Percentiles rank a stretch among this genome's conserved stretches.
phyloP scores from a whole-genome alignment of 805 yeast genomes.

The Ogataea trehalophila region DNA sequence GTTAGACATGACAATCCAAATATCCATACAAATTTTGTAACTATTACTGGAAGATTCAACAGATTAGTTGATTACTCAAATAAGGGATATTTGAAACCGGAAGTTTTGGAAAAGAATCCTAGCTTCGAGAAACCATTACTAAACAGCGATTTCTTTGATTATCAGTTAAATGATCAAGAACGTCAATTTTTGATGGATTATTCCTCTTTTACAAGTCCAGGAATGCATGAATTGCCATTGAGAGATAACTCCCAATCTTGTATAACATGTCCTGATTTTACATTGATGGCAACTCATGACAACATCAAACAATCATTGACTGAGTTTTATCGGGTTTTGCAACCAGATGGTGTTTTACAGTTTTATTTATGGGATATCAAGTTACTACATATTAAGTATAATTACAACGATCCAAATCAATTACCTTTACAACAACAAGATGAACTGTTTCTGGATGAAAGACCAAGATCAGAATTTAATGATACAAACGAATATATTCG shows the following conservation, averaged over 20 bases:
- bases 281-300: conserved; percentile 12
- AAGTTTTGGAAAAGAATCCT: conserved; percentile 15
- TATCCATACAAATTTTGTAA: conserved; percentile 25
- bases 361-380: conserved; percentile 27
- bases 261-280: conserved; percentile 25
- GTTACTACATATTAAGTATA: conserved; percentile 1
- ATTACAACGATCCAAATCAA: neutral
- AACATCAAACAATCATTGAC: conserved; percentile 17
- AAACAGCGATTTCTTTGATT: conserved; percentile 15
- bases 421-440: neutral
- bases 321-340: conserved; percentile 29
- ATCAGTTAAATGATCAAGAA: conserved; percentile 20
- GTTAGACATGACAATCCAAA: conserved; percentile 25
- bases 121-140: conserved; percentile 19
- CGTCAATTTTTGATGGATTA: conserved; percentile 22
- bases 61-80: conserved; percentile 21
- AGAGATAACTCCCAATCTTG: conserved; percentile 24
- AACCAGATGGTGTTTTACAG: conserved; percentile 28
- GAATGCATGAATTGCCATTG: conserved; percentile 25
- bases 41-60: conserved; percentile 19
- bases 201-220: conserved; percentile 29
- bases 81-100: conserved; percentile 19
- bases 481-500: conserved; percentile 16
- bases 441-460: neutral
- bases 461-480: neutral